Evolutionary conservation across 2,329 filamentous ascomycete species (phyloP), one percentile per base, ranked within the genome.

Genomic region (Lasiodiplodia theobromae): DNA sequence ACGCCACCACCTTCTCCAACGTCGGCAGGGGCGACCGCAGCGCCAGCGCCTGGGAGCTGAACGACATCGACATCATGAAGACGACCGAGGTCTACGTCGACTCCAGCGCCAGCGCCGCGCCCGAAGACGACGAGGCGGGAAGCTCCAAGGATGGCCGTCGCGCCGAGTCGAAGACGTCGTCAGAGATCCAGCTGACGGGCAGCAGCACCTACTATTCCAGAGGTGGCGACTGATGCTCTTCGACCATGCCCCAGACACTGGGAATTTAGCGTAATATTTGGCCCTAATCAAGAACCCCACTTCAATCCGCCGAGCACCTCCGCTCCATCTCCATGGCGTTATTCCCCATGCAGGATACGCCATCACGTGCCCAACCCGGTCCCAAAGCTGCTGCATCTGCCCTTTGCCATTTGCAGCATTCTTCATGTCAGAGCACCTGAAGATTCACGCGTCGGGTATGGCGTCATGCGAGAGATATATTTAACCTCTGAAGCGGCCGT

Each of bases 1-100:
- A 63, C 18, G 16, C 44, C 25, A 37, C 16, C 58, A 51, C 40
- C 25, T 21, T 51, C 28, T 63, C 58, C 8, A 63, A 34, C 14
- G 44, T 34, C 58, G 25, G 40, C 58, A 63, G 49, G 38, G 40
- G 38, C 25, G 58, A 49, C 4, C 4, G 18, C 2, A 14, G 21
- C 14, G 37, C 10, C 10, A n/a, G 25, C 11, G 10, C 28, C 25
- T 63, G 40, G 40, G 58, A 63, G n/a, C 49, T 63, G 58, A 37
- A 14, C 25, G 40, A 63, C 44, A 34, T 51, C 25, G 51, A 63
- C n/a, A 63, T 51, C 58, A 49, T 63, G 40, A 63, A 63, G 58
- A 63, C 40, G 23, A 63, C 58, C 14, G 58, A 63, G 18, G 28
- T 63, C 23, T 63, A 51, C 44, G 40, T 63, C 16, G 28, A 34